These are phyloP conservation scores for Zelopaecilomyces penicillatus DNA, from an alignment of 2,329 filamentous ascomycete genomes.

Conservation along the genomic window DNA sequence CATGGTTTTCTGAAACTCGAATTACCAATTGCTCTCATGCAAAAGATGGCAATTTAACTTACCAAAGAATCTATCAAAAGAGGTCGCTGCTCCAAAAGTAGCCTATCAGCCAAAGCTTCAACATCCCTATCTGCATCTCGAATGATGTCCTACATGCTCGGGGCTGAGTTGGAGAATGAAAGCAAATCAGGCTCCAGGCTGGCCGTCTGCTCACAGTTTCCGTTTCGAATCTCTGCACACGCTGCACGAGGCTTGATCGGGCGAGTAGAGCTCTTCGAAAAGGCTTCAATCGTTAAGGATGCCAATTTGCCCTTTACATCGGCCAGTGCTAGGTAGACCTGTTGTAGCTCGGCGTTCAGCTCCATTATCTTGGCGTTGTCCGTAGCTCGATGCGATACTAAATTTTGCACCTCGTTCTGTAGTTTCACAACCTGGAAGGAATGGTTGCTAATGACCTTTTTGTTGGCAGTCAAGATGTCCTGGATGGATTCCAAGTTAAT, in stretches of 20 bases:
- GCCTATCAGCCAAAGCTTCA: background rate
- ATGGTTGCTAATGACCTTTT: conserved; percentile 3
- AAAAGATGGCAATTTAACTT: background rate
- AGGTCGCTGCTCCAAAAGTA: background rate
- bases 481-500: no score
- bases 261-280: background rate
- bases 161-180: no score
- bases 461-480: background rate
- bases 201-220: background rate
- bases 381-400: background rate
- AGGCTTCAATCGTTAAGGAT: conserved; percentile 1
- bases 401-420: conserved; percentile 6
- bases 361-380: background rate
- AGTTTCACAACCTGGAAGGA: conserved; percentile 12
- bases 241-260: no score
- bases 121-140: conserved; percentile 8
- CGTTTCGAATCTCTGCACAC: background rate
- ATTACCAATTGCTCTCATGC: background rate
- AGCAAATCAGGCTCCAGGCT: background rate
- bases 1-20: no score
- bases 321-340: conserved; percentile 1
- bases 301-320: conserved; percentile 12
- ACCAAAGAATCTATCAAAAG: background rate
- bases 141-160: background rate
- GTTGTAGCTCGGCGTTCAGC: background rate